A percentile compares a stretch with the other conserved stretches of the same genome.
These are phyloP conservation scores for Teratosphaeria gauchensis DNA, from an alignment of 2,329 filamentous ascomycete species.

Conservation along the genomic window DNA sequence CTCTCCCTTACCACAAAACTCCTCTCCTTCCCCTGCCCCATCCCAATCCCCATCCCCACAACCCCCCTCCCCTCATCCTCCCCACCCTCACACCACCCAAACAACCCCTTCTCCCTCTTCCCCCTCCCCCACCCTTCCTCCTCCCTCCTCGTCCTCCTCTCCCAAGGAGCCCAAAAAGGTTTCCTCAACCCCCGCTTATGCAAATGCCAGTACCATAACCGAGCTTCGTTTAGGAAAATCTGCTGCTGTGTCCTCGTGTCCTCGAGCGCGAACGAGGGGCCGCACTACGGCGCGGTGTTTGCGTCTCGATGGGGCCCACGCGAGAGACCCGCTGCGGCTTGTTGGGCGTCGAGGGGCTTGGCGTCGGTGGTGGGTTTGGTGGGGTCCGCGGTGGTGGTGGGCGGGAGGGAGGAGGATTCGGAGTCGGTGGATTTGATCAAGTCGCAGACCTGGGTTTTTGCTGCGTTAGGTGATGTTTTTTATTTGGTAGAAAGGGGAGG, in stretches of 20 bases:
- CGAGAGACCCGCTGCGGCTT: no score
- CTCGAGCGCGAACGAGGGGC: neutral
- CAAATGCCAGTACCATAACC: neutral
- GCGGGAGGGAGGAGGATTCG: neutral
- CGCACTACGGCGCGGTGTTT: neutral
- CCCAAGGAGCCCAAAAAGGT: neutral
- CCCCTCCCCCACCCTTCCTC: neutral
- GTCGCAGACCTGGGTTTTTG: neutral
- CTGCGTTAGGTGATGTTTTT: neutral
- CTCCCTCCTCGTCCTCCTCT: neutral
- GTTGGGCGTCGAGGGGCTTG: no score
- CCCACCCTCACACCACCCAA: neutral
- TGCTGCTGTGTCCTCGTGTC: neutral
- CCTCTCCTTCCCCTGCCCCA: neutral
- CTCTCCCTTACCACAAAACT: neutral
- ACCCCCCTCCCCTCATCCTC: neutral
- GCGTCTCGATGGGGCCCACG: no score
- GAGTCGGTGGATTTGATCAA: neutral
- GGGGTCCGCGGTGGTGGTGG: neutral
- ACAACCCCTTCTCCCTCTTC: neutral
- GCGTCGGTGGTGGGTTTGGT: no score
- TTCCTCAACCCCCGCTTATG: neutral
- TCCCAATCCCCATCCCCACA: neutral
- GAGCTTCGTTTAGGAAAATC: neutral
- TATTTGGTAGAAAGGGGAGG: no score